Evolutionary conservation across 2,329 filamentous ascomycete genomes (phyloP), one percentile per base, ranked within the genome.

Genomic region (Cladorrhinum sp.): DNA sequence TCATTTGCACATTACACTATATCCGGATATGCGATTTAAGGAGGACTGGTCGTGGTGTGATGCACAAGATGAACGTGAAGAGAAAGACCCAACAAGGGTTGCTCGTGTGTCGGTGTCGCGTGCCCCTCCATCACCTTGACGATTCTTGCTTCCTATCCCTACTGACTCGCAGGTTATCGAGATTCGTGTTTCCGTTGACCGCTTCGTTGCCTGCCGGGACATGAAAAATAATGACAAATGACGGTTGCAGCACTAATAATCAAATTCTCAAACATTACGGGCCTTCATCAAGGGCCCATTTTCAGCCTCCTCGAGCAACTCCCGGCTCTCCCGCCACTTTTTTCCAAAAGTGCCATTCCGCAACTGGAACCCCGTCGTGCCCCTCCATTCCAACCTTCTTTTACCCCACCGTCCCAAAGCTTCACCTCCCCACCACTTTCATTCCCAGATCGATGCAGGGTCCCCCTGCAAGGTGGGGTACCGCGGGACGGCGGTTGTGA

Each of bases 161-260:
- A 29, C 25, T 5, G 10, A 29, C 25, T 29, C 36, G 7, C 36
- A 41, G 18, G 8, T 20, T 7, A 5, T 18, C 41, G 8, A 18
- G 3, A n/a, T 45, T 7, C 41, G 4, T 45, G 29, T 13, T 32
- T 48, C 13, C 25, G 13, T 38, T 23, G 20, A 55, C 52, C 32
- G 32, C 52, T n/a, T 41, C 24, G 22, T 55, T 55, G 52, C 52
- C 29, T 55, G 52, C 52, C 52, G 32, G 22, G 18, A 10, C 25
- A 29, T 29, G 25, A 29, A 5, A 5, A 29, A 10, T 29, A 32
- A 53, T 41, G 16, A 16, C 20, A 41, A 41, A 23, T 36, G 52
- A 55, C 22, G 2, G n/a, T 18, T 45, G 10, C 16, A 45, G 16
- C n/a, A 45, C 41, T 45, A 45, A n/a, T n/a, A 45, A 45, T 18